These are phyloP conservation scores for Xylariaceae sp. DNA, from an alignment of 2,329 filamentous ascomycete species.

Conservation along the genomic window DNA sequence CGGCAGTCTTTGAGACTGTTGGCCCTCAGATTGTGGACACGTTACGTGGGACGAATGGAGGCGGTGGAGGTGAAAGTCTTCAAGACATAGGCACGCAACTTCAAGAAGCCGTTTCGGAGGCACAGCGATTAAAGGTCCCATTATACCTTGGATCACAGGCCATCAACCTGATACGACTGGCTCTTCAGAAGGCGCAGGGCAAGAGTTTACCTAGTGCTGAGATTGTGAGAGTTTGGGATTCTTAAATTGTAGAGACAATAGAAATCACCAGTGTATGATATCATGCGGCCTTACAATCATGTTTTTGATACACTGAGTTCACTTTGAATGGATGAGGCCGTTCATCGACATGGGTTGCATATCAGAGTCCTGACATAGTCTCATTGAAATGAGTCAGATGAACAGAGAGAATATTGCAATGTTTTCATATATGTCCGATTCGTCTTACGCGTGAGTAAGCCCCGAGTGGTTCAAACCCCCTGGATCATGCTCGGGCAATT, in stretches of 20 bases:
- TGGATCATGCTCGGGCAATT: not conserved
- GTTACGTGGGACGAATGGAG: conserved; percentile 22
- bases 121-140: conserved; percentile 39
- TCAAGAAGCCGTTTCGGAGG: conserved; percentile 38
- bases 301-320: too few relatives aligned
- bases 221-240: conserved; percentile 26
- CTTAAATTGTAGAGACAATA: conserved; percentile 11
- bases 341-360: too few relatives aligned
- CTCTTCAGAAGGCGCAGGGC: conserved; percentile 20
- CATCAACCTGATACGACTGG: conserved; percentile 34
- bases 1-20: conserved; percentile 34
- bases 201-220: conserved; percentile 19
- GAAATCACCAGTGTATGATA: conserved; percentile 1
- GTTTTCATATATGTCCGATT: too few relatives aligned
- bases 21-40: conserved; percentile 38
- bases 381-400: too few relatives aligned
- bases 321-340: too few relatives aligned
- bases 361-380: too few relatives aligned
- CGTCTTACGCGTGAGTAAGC: too few relatives aligned
- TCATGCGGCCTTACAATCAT: not conserved
- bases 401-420: too few relatives aligned
- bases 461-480: not conserved
- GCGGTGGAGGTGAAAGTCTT: conserved; percentile 23
- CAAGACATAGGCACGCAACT: conserved; percentile 30
- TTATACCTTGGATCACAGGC: conserved; percentile 39